Evolutionary conservation across 345 rosid species (phyloP).

Genomic region (Salix viminalis): DNA sequence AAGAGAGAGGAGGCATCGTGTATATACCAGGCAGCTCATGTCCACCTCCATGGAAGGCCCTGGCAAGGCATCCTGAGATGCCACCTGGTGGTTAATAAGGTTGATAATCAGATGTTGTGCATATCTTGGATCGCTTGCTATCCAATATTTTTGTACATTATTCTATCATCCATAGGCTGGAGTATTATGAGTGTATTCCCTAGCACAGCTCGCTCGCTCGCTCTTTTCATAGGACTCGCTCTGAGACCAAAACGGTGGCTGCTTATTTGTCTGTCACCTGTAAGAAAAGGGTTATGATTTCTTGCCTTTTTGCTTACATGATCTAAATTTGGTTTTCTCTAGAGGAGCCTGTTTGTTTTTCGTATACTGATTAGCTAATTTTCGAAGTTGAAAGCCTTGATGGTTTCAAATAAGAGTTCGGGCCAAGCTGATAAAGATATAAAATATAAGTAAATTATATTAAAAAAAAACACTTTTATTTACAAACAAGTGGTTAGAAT

Average conservation of each 20-base stretch:
- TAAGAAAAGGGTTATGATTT: too few species aligned
- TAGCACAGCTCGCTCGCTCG: neutral
- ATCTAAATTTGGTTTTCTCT: neutral
- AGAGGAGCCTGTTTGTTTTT: neutral
- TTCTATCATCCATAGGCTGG: neutral
- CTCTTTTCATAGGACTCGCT: neutral
- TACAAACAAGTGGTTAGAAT: too few species aligned
- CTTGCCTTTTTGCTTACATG: neutral
- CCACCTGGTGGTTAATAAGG: neutral
- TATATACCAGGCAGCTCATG: conserved; percentile 52
- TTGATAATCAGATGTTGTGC: neutral
- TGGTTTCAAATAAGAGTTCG: too few species aligned
- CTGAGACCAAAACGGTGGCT: too few species aligned
- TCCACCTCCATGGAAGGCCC: conserved; percentile 24
- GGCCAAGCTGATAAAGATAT: too few species aligned
- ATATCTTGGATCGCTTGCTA: neutral
- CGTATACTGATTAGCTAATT: too few species aligned
- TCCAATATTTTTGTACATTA: neutral
- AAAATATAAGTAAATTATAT: too few species aligned
- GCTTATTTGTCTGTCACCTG: too few species aligned
- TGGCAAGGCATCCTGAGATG: conserved; percentile 28
- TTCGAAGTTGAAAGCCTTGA: too few species aligned
- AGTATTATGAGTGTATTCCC: neutral
- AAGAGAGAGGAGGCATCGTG: conserved; percentile 78
- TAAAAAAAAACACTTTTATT: too few species aligned